phyloP scores from a whole-genome alignment of 176 grass and related monocot species.

The Thalia dealbata region DNA sequence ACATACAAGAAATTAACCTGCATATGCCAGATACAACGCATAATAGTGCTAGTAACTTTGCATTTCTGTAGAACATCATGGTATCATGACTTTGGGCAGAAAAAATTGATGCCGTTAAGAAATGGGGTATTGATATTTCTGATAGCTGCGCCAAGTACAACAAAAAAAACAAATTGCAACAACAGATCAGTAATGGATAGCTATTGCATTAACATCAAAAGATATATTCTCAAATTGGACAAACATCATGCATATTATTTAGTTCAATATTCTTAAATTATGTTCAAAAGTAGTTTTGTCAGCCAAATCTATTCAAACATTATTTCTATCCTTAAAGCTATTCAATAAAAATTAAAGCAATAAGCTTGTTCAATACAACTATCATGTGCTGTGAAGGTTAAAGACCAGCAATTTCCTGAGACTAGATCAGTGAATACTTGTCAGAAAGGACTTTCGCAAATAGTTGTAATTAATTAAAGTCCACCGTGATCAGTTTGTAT shows the following conservation, averaged over 20 bases:
- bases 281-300: no score
- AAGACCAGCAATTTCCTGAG: no score
- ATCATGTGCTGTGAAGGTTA: no score
- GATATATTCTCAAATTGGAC: neutral
- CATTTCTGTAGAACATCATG: conserved; percentile 61
- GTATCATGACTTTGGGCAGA: conserved; percentile 66
- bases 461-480: neutral
- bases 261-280: no score
- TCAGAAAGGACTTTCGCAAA: neutral
- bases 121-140: conserved; percentile 92
- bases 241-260: neutral
- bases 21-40: conserved; percentile 85
- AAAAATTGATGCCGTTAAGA: conserved; percentile 86
- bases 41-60: conserved; percentile 64
- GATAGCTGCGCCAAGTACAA: conserved; percentile 47
- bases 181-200: neutral
- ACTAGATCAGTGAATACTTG: no score
- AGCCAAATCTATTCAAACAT: no score
- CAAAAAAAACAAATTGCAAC: neutral
- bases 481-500: neutral
- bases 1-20: conserved; percentile 42
- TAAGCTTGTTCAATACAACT: no score
- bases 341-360: no score
- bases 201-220: conserved; percentile 6
- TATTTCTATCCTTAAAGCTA: no score